These are phyloP conservation scores for Heterobasidion occidentale DNA, from an alignment of 1,284 basidiomycete species.

Conservation along the genomic window DNA sequence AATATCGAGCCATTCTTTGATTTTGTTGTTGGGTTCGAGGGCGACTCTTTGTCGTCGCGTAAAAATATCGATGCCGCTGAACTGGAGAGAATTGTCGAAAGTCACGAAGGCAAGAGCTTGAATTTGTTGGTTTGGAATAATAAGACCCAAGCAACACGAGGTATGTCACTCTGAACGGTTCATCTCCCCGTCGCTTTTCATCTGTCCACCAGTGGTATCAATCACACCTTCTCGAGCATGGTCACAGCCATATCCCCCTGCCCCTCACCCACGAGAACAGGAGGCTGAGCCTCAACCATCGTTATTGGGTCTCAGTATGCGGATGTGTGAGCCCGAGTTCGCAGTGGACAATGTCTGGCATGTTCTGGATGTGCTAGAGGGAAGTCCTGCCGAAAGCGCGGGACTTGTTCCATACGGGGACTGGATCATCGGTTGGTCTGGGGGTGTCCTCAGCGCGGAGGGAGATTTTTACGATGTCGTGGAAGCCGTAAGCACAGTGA, in stretches of 20 bases:
- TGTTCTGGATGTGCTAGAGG: constrained; percentile 93
- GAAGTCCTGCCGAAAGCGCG: constrained; percentile 88
- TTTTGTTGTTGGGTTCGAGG: constrained; percentile 89
- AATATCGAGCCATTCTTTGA: constrained; percentile 96
- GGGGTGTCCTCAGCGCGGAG: constrained; percentile 87
- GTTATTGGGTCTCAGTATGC: constrained; percentile 85
- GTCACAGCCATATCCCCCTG: constrained; percentile 40
- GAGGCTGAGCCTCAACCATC: constrained; percentile 55
- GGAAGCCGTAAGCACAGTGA: constrained; percentile 60
- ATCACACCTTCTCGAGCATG: constrained; percentile 83
- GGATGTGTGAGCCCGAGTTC: constrained; percentile 83
- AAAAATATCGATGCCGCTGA: constrained; percentile 64
- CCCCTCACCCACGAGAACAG: constrained; percentile 28
- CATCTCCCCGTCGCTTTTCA: neutral
- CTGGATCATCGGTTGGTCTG: constrained; percentile 92
- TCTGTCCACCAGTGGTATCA: constrained; percentile 56
- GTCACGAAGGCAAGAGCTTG: constrained; percentile 75
- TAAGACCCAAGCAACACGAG: constrained; percentile 78
- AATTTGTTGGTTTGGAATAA: constrained; percentile 87
- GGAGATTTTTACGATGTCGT: constrained; percentile 96
- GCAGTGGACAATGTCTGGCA: constrained; percentile 96
- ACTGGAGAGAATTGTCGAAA: constrained; percentile 78
- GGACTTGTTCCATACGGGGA: constrained; percentile 85
- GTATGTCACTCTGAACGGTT: constrained; percentile 35
- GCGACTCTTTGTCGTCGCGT: constrained; percentile 43